Conservation (phyloP, 192 early-diverging fungal genomes). For the Coemansia sp. region DNA sequence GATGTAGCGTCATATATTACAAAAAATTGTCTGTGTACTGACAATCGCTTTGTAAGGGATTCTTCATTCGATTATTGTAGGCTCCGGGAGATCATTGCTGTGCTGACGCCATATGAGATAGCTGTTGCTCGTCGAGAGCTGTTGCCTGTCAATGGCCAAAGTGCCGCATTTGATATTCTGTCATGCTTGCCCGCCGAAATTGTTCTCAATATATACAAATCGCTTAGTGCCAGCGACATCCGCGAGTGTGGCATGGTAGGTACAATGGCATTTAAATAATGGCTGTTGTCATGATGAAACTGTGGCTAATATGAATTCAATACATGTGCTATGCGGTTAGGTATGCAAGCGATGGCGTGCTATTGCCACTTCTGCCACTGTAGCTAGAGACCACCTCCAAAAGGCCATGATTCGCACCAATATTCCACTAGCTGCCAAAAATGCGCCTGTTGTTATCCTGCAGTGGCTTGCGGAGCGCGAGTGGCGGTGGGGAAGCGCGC, state of each 20-base stretch:
- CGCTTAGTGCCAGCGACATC: conserved; percentile 6
- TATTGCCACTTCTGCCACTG: conserved; percentile 8
- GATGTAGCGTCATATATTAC: background rate
- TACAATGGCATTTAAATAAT: too few relatives aligned
- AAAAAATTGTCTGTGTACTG: background rate
- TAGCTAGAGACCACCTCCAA: conserved; percentile 15
- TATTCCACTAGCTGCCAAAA: conserved; percentile 1
- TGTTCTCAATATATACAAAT: conserved; percentile 9
- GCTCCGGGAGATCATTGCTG: conserved; percentile 19
- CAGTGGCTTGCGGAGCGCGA: conserved; percentile 26
- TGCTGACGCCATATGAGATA: conserved; percentile 20
- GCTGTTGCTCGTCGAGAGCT: conserved; percentile 12
- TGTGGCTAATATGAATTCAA: background rate
- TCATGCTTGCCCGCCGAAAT: conserved; percentile 17
- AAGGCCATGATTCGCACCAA: background rate
- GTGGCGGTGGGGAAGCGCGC: conserved; percentile 15
- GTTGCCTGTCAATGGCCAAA: background rate
- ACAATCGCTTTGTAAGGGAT: background rate
- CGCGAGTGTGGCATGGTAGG: conserved; percentile 6
- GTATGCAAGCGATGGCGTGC: conserved; percentile 20
- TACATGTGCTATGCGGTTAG: background rate
- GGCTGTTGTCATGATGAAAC: background rate
- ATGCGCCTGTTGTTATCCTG: background rate
- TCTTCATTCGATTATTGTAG: conserved; percentile 3
- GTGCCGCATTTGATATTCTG: conserved; percentile 13